Conservation (phyloP, 192 early-diverging fungal species). For the Linnemannia elongata region DNA sequence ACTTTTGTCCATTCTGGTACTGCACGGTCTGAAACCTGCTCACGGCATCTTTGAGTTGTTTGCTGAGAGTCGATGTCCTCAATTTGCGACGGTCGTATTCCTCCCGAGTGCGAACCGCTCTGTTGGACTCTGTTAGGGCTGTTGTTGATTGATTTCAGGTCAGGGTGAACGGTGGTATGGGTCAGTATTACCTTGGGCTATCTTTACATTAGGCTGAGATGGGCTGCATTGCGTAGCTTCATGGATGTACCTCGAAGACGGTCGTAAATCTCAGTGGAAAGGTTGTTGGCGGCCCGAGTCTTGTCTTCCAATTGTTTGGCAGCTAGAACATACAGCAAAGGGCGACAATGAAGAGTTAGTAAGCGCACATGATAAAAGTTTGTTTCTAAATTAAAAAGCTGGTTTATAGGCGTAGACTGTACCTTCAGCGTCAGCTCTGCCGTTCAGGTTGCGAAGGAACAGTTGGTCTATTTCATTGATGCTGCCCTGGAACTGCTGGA, state of each 20-base stretch:
- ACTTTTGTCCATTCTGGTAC: slow-evolving; percentile 50
- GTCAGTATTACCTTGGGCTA: not conserved
- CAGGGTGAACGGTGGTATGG: not conserved
- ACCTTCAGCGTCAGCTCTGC: slow-evolving; percentile 19
- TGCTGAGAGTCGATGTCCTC: slow-evolving; percentile 50
- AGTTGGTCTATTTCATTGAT: slow-evolving; percentile 52
- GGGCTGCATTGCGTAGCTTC: not conserved
- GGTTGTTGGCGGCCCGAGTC: slow-evolving; percentile 32
- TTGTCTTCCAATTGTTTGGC: slow-evolving; percentile 34
- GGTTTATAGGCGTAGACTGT: not conserved
- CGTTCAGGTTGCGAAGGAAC: slow-evolving; percentile 33
- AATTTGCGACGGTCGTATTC: slow-evolving; percentile 50
- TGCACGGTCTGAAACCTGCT: slow-evolving; percentile 39
- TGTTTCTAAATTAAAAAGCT: not conserved
- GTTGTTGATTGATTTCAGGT: not conserved
- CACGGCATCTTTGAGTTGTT: slow-evolving; percentile 50
- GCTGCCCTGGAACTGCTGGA: slow-evolving; percentile 46
- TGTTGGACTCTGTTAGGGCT: slow-evolving; percentile 39
- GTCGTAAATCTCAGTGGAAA: slow-evolving; percentile 50
- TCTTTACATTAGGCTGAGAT: not conserved
- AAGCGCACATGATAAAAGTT: not conserved
- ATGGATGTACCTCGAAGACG: slow-evolving; percentile 42
- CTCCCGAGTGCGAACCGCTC: slow-evolving; percentile 38
- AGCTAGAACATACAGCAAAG: not conserved
- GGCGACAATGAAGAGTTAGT: not conserved